These are phyloP conservation scores for Sporothrix dimorphospora DNA, from an alignment of 2,329 filamentous ascomycete species.

Conservation along the genomic window DNA sequence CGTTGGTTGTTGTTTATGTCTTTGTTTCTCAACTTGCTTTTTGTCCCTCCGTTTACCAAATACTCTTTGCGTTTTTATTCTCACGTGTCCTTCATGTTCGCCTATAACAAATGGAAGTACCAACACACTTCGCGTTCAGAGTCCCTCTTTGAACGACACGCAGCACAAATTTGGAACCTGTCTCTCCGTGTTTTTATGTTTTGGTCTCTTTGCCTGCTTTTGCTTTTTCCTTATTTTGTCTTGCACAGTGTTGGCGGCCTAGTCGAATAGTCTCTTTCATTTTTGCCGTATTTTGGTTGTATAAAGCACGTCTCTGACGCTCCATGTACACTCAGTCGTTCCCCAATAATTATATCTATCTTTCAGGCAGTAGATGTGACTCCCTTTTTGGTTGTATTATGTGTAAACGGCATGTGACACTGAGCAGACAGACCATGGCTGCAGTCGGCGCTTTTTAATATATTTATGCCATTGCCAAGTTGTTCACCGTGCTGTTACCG, in stretches of 20 bases:
- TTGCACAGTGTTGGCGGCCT: background rate
- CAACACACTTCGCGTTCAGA: background rate
- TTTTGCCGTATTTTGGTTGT: conserved; percentile 17
- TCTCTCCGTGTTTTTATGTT: background rate
- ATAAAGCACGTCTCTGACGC: conserved; percentile 6
- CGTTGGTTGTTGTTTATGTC: conserved; percentile 15
- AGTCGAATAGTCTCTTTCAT: background rate
- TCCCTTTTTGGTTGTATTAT: background rate
- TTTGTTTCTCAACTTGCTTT: background rate
- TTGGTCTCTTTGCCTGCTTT: background rate
- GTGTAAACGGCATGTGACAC: background rate
- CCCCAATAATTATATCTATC: background rate
- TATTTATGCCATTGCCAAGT: no score
- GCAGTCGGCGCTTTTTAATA: background rate
- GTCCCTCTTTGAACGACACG: background rate
- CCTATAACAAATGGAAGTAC: background rate
- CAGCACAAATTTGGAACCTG: background rate
- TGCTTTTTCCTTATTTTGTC: background rate
- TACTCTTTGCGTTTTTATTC: background rate
- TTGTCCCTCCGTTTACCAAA: background rate
- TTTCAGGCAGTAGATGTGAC: background rate
- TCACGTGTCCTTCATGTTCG: background rate
- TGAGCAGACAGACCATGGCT: background rate
- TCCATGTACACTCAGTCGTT: background rate
- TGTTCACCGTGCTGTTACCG: background rate